Percentiles rank a stretch among this genome's conserved stretches.
These are phyloP conservation scores for Colletotrichum liaoningense DNA, from an alignment of 2,329 filamentous ascomycete species.

Conservation along the genomic window DNA sequence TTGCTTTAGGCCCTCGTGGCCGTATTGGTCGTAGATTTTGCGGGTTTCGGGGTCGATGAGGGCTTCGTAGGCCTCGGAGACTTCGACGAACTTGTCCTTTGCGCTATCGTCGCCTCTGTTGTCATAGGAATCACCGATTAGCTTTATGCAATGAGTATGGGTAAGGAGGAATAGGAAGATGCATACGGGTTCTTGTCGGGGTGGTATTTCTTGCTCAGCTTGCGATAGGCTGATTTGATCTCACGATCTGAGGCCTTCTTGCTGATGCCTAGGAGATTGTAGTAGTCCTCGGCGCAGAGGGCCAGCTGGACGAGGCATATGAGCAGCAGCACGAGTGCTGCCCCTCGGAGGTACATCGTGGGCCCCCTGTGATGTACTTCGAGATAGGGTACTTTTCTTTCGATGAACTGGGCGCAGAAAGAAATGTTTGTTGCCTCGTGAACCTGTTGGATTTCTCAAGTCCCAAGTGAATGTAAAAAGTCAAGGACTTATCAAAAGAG, in stretches of 20 bases:
- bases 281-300: conserved; percentile 77
- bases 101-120: conserved; percentile 80
- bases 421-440: neutral
- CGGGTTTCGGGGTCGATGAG: conserved; percentile 84
- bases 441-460: neutral
- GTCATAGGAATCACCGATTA: neutral
- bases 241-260: conserved; percentile 85
- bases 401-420: neutral
- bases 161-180: neutral
- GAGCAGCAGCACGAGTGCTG: conserved; percentile 62
- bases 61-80: conserved; percentile 95
- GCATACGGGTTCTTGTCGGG: conserved; percentile 97
- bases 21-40: conserved; percentile 93
- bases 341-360: conserved; percentile 65
- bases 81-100: conserved; percentile 90
- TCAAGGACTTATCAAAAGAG: conserved; percentile 1
- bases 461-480: conserved; percentile 19
- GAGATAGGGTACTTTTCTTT: neutral
- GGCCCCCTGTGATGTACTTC: conserved; percentile 28
- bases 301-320: conserved; percentile 65
- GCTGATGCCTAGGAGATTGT: conserved; percentile 85
- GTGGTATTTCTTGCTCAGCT: conserved; percentile 93
- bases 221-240: conserved; percentile 93
- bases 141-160: neutral
- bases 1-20: conserved; percentile 89